These are phyloP conservation scores for Clonostachys rhizophaga DNA, from an alignment of 2,329 filamentous ascomycete genomes.

Conservation along the genomic window DNA sequence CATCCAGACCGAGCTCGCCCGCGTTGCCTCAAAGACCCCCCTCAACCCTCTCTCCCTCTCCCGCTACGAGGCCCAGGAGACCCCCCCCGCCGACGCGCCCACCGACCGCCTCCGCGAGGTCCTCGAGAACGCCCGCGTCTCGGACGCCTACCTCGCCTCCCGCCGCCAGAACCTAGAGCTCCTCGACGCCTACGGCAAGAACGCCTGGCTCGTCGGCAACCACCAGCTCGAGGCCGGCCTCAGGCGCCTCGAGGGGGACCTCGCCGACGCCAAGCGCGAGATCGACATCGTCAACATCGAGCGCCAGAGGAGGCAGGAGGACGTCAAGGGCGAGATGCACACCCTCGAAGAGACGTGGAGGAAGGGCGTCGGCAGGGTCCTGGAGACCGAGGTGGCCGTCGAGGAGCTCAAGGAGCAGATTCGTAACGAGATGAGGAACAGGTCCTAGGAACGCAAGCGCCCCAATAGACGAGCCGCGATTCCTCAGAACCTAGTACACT, in stretches of 20 bases:
- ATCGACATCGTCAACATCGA: constrained; percentile 70
- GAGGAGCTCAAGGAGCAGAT: constrained; percentile 67
- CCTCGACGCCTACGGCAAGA: constrained; percentile 79
- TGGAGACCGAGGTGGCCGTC: constrained; percentile 84
- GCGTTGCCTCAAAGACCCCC: constrained; percentile 44
- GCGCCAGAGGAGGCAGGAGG: constrained; percentile 66
- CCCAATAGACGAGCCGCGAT: too few relatives aligned
- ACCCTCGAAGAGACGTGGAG: constrained; percentile 76
- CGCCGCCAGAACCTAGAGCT: constrained; percentile 58
- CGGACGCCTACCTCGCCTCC: constrained; percentile 44
- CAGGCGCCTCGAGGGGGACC: constrained; percentile 65
- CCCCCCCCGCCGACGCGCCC: constrained; percentile 25
- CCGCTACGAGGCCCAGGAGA: constrained; percentile 75
- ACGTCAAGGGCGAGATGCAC: constrained; percentile 66
- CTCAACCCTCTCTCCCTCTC: constrained; percentile 61
- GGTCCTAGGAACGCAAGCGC: too few relatives aligned
- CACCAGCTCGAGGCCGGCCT: constrained; percentile 68
- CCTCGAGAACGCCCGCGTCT: constrained; percentile 48
- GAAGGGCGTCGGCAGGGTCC: constrained; percentile 68
- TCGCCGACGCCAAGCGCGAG: constrained; percentile 62
- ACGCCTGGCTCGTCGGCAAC: constrained; percentile 88
- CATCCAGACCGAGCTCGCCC: constrained; percentile 64
- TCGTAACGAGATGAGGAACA: constrained; percentile 50
- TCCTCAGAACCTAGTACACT: too few relatives aligned
- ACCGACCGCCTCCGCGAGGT: constrained; percentile 52